phyloP scores from a whole-genome alignment of 768 basidiomycete species.

The Gyrodon lividus region DNA sequence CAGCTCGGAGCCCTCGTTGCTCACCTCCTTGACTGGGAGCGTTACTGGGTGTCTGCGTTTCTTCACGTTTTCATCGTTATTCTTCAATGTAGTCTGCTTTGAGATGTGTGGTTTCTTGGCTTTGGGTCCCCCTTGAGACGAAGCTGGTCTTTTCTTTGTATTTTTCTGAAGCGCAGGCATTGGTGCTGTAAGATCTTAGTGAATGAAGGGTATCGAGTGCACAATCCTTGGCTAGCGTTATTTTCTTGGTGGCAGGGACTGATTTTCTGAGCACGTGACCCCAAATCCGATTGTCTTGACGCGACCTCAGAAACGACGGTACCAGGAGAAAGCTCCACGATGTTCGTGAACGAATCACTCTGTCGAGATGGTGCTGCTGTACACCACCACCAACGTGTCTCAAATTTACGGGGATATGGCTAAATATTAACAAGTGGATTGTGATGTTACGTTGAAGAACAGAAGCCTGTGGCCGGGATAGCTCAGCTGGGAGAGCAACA shows the following conservation, averaged over 20 bases:
- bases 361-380: constrained; percentile 9
- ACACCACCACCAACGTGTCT: background rate
- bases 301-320: constrained; percentile 6
- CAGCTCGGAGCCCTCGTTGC: constrained; percentile 38
- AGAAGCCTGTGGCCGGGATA: constrained; percentile 45
- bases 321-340: too few relatives aligned
- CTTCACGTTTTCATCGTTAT: constrained; percentile 37
- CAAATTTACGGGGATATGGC: too few relatives aligned
- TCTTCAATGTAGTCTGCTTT: constrained; percentile 24
- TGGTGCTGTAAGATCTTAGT: background rate
- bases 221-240: background rate
- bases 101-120: constrained; percentile 54
- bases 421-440: too few relatives aligned
- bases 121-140: constrained; percentile 46
- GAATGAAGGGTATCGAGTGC: background rate
- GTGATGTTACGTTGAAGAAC: too few relatives aligned
- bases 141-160: constrained; percentile 50
- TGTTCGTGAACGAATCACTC: too few relatives aligned
- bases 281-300: background rate
- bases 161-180: constrained; percentile 42
- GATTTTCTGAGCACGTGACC: constrained; percentile 21
- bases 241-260: background rate
- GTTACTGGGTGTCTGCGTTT: constrained; percentile 67
- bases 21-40: constrained; percentile 29
- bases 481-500: constrained; percentile 77